A percentile compares a stretch with the other conserved stretches of the same genome.
Evolutionary conservation across 257 asterid genomes (phyloP).

Genomic region (Paraleonurus japonicus): DNA sequence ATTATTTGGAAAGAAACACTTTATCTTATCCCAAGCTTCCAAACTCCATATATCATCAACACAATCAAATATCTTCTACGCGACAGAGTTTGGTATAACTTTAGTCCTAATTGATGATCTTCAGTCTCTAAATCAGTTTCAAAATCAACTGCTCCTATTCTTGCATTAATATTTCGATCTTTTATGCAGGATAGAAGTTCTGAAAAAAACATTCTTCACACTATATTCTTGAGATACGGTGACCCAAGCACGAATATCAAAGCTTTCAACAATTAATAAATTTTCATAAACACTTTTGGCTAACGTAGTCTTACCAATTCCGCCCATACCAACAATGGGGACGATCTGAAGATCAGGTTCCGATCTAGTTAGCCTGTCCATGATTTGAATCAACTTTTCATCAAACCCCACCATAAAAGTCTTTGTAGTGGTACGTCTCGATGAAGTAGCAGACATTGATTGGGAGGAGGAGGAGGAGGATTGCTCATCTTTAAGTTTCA

Average conservation of each 20-base stretch:
- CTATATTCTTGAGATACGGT: neutral
- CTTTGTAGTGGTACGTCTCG: no score
- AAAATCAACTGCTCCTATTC: neutral
- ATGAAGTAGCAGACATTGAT: neutral
- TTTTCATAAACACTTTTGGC: neutral
- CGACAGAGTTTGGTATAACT: neutral
- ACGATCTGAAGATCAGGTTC: neutral
- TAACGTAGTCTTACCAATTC: neutral
- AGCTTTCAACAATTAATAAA: neutral
- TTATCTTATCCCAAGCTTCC: neutral
- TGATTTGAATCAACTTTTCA: neutral
- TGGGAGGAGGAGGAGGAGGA: neutral
- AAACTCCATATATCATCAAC: neutral
- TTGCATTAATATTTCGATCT: neutral
- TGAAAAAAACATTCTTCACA: neutral
- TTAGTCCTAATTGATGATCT: neutral
- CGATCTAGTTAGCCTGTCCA: neutral
- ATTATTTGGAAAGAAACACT: neutral
- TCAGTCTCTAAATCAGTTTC: neutral
- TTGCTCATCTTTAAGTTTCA: neutral
- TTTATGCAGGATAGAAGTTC: neutral
- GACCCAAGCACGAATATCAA: constrained; percentile 9
- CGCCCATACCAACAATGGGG: neutral
- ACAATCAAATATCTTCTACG: neutral
- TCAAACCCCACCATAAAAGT: neutral